Evolutionary conservation across 1,284 basidiomycete species (phyloP), one percentile per base, ranked within the genome.

Genomic region (Chondrostereum purpureum): DNA sequence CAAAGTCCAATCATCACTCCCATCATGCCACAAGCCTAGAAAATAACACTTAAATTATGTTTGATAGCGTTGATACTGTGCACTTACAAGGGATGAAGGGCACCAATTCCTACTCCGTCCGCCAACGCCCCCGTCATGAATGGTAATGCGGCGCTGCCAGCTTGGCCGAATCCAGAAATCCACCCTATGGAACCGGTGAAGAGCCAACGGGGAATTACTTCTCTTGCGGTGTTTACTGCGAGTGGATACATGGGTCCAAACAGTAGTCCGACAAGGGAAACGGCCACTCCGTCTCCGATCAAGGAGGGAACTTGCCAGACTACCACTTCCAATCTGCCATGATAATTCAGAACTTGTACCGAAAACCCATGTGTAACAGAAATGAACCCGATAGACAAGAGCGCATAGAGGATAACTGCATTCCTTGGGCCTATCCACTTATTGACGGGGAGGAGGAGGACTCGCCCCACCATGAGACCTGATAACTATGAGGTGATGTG

Each of bases 181-280:
- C 79, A 81, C 1, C 83, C 83, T 23, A 86, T 78, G n/a, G 76
- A 72, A 5, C 68, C 80, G 0, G 75, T 77, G 42, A 84, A 70
- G 6, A 86, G 65, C 68, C 77, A 79, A 5, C 66, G 67, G 3
- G 83, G 83, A 2, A 88, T 60, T 46, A 85, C 65, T 1, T 70
- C 65, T 6, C 72, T 69, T 3, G 77, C 64, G 45, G 78, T 70
- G 54, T 77, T 78, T 66, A 82, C 76, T n/a, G 77, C 71, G 47
- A 83, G 78, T 0, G 81, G 82, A 55, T 80, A 86, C 67, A 83
- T 77, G 0, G 82, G 81, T 0, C 75, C 75, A 4, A 77, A 62
- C 12, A 76, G 58, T n/a, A 75, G 40, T 33, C 83, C 82, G 44
- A 82, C 65, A 42, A 82, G 55, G 3, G 78, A 69, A 33, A 80